These are phyloP conservation scores for Acmispon strigosus DNA, from an alignment of 306 rosid species.

Conservation along the genomic window DNA sequence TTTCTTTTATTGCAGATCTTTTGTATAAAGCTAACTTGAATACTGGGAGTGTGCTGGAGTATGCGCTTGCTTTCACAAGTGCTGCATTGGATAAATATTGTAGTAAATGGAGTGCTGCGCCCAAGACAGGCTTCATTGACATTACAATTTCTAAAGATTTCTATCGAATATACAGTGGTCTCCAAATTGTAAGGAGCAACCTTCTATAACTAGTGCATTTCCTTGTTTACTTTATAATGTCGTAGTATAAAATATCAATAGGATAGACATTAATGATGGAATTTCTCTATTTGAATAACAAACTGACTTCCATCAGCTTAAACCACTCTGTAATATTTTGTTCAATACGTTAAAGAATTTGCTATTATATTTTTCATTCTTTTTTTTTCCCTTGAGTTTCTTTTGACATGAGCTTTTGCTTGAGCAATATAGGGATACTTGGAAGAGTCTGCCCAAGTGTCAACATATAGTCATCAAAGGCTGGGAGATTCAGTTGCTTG, in stretches of 20 bases:
- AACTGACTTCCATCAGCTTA: slow-evolving; percentile 6
- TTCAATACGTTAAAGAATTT: slow-evolving; percentile 7
- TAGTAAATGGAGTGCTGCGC: slow-evolving; percentile 88
- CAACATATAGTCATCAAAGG: slow-evolving; percentile 61
- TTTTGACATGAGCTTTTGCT: slow-evolving; percentile 23
- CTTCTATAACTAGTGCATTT: neutral
- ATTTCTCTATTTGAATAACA: neutral
- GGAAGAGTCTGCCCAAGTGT: slow-evolving; percentile 69
- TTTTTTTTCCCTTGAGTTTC: neutral
- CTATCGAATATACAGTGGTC: slow-evolving; percentile 95
- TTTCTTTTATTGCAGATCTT: slow-evolving; percentile 61
- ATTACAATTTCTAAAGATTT: slow-evolving; percentile 93
- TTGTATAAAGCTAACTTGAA: slow-evolving; percentile 91
- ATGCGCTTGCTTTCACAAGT: slow-evolving; percentile 94
- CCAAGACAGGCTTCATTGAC: slow-evolving; percentile 96
- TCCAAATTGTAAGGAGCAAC: slow-evolving; percentile 78
- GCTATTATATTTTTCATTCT: neutral
- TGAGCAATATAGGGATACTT: slow-evolving; percentile 61
- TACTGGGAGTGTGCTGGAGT: slow-evolving; percentile 92
- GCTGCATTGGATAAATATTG: slow-evolving; percentile 96
- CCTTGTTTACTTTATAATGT: neutral
- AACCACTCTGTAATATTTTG: neutral
- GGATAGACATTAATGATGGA: neutral
- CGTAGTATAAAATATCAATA: neutral
- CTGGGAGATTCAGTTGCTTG: slow-evolving; percentile 98